phyloP scores from a whole-genome alignment of 2,329 filamentous ascomycete species.

The Fusarium sp. region DNA sequence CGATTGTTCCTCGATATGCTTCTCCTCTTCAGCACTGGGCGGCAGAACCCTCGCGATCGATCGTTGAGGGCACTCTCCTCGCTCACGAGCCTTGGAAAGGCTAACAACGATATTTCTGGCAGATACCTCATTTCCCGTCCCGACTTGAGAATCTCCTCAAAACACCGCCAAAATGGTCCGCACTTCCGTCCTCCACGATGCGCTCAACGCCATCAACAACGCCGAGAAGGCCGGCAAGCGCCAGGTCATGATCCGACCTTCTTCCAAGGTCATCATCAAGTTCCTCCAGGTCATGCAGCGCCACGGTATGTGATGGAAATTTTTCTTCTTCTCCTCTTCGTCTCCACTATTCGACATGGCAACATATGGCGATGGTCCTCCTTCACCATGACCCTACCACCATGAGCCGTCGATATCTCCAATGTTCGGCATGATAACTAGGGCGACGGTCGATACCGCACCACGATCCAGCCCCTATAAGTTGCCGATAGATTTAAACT shows the following conservation, averaged over 20 bases:
- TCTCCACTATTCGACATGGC: slow-evolving; percentile 2
- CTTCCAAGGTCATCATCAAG: slow-evolving; percentile 99
- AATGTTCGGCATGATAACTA: slow-evolving; percentile 99
- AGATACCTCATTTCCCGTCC: slow-evolving; percentile 73
- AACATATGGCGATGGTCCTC: background rate
- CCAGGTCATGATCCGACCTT: slow-evolving; percentile 97
- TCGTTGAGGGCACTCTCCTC: slow-evolving; percentile 75
- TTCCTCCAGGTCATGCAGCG: slow-evolving; percentile 99
- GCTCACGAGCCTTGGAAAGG: slow-evolving; percentile 68
- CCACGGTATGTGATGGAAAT: slow-evolving; percentile 80
- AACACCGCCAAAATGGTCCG: slow-evolving; percentile 92
- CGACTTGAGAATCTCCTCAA: slow-evolving; percentile 83
- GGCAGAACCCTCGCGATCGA: slow-evolving; percentile 73
- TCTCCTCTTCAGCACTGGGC: slow-evolving; percentile 73
- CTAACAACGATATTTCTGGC: slow-evolving; percentile 63
- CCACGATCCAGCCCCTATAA: slow-evolving; percentile 99
- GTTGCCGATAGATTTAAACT: slow-evolving; percentile 93
- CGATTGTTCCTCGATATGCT: slow-evolving; percentile 64
- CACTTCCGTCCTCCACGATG: slow-evolving; percentile 99
- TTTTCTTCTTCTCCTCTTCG: background rate
- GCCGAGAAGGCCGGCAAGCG: slow-evolving; percentile 99
- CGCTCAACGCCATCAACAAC: slow-evolving; percentile 99
- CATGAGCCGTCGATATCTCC: slow-evolving; percentile 14
- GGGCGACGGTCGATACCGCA: slow-evolving; percentile 82
- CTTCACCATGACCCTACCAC: slow-evolving; percentile 8